These are phyloP conservation scores for Marasmius sp. DNA, from an alignment of 1,284 basidiomycete genomes.

Conservation along the genomic window DNA sequence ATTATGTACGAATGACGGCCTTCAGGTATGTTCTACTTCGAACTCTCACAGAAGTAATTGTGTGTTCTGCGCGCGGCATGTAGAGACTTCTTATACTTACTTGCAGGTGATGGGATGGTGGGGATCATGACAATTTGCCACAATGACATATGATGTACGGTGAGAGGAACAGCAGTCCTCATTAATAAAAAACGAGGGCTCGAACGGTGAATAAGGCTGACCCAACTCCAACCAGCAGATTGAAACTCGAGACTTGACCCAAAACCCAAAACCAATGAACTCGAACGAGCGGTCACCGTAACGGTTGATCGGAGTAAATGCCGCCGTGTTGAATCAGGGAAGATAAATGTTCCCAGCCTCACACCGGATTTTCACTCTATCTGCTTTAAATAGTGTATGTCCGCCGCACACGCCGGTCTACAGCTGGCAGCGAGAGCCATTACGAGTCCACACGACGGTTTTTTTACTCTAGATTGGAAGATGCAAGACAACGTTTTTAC, in stretches of 20 bases:
- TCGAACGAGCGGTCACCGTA: too few relatives aligned
- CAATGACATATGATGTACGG: not conserved
- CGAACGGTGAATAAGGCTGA: too few relatives aligned
- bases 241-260: too few relatives aligned
- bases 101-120: not conserved
- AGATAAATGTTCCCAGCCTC: not conserved
- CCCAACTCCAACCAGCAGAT: too few relatives aligned
- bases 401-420: too few relatives aligned
- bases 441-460: too few relatives aligned
- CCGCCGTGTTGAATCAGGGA: constrained; percentile 4
- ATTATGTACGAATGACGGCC: constrained; percentile 14
- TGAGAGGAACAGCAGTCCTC: not conserved
- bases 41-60: constrained; percentile 6
- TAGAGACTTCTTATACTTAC: not conserved
- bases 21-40: constrained; percentile 6
- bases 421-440: too few relatives aligned
- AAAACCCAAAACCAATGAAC: too few relatives aligned
- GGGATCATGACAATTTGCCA: not conserved
- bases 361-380: not conserved
- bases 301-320: constrained; percentile 13
- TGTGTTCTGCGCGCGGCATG: constrained; percentile 4
- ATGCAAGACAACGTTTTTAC: too few relatives aligned
- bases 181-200: not conserved
- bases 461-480: too few relatives aligned
- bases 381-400: too few relatives aligned